Percentiles rank a stretch among this genome's conserved stretches.
Evolutionary conservation across 305 asterid species (phyloP).

Genomic region (Fraxinus albicans): DNA sequence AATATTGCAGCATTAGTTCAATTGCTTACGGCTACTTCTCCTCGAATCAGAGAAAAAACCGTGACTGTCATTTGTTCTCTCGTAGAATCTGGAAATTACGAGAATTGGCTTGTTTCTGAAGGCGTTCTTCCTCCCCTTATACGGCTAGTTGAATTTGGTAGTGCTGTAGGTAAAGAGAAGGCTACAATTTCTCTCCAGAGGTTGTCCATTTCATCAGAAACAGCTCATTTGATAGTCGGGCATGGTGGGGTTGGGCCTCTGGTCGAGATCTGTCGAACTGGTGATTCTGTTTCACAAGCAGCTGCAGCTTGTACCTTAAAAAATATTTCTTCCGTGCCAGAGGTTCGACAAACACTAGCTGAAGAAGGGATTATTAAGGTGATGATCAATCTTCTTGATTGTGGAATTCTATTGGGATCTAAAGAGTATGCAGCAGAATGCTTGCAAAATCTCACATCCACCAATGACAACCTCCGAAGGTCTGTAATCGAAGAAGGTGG

Average conservation of each 20-base stretch:
- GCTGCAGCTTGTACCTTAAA: constrained; percentile 76
- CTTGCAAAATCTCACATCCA: constrained; percentile 61
- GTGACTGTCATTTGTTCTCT: constrained; percentile 73
- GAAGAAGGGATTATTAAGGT: constrained; percentile 74
- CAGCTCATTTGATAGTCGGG: constrained; percentile 70
- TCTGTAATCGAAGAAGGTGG: constrained; percentile 73
- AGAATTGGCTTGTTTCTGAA: constrained; percentile 79
- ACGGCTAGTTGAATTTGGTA: constrained; percentile 85
- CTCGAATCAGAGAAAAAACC: constrained; percentile 73
- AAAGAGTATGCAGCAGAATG: constrained; percentile 88
- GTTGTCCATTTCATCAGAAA: constrained; percentile 63
- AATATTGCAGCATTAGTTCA: constrained; percentile 67
- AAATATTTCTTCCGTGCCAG: constrained; percentile 73
- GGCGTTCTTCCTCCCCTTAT: constrained; percentile 80
- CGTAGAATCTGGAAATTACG: constrained; percentile 70
- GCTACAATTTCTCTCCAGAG: constrained; percentile 76
- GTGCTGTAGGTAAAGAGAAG: constrained; percentile 68
- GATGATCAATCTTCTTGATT: constrained; percentile 64
- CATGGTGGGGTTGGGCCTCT: constrained; percentile 81
- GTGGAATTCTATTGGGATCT: constrained; percentile 64
- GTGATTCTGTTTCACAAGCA: constrained; percentile 74
- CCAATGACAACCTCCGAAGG: constrained; percentile 50
- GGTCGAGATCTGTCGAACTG: constrained; percentile 59
- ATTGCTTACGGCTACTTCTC: constrained; percentile 75
- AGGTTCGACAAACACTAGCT: constrained; percentile 56